A percentile compares a stretch with the other conserved stretches of the same genome.
phyloP scores from a whole-genome alignment of 1,284 basidiomycete species.

The Exsudoporus floridanus region DNA sequence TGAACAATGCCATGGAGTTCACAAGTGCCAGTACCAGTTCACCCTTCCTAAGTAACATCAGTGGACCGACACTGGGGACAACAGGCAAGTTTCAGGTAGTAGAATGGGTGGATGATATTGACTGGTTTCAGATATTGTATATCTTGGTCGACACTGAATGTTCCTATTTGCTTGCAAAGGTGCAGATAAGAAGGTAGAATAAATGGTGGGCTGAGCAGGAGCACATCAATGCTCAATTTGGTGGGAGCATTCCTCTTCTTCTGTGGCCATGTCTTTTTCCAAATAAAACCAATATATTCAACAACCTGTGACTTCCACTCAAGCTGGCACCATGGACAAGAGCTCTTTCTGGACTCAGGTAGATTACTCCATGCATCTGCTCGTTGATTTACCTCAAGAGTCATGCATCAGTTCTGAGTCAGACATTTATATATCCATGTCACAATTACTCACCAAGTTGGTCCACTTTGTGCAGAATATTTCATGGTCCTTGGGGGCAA shows the following conservation, averaged over 20 bases:
- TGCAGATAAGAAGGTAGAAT: conserved; percentile 12
- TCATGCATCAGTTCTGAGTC: no score
- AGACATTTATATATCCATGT: background rate
- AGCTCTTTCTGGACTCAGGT: no score
- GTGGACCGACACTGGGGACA: no score
- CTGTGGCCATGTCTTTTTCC: background rate
- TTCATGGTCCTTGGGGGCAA: background rate
- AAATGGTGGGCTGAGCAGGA: conserved; percentile 15
- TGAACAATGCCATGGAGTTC: conserved; percentile 20
- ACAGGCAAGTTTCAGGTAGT: background rate
- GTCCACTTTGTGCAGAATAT: background rate
- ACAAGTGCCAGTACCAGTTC: conserved; percentile 13
- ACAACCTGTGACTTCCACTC: conserved; percentile 9
- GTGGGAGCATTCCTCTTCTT: background rate
- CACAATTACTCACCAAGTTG: background rate
- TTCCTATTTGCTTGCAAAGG: background rate
- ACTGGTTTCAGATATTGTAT: no score
- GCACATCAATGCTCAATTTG: conserved; percentile 4
- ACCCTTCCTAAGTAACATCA: background rate
- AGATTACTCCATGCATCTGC: no score
- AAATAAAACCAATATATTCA: conserved; percentile 21
- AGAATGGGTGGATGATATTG: background rate
- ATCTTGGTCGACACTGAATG: no score
- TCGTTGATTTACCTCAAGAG: no score
- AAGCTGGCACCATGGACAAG: no score